A percentile compares a stretch with the other conserved stretches of the same genome.
Evolutionary conservation across 75 land plant genomes (phyloP).

Genomic region (Gnetum montanum): DNA sequence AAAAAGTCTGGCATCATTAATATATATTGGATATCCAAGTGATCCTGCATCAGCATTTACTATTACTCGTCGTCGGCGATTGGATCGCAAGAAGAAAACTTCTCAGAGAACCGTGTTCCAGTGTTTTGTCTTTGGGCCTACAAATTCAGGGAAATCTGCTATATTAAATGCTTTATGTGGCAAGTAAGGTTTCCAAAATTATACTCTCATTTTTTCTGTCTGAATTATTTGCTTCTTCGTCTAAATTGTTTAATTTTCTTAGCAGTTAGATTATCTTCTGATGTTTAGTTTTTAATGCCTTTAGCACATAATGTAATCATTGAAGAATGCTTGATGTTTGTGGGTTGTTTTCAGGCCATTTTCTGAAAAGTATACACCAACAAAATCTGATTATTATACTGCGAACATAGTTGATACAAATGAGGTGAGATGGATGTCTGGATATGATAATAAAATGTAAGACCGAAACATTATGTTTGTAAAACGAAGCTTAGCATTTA

Average conservation of each 20-base stretch:
- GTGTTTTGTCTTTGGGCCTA: conserved; percentile 94
- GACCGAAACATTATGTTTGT: too few relatives aligned
- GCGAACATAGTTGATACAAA: conserved; percentile 60
- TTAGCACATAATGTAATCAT: too few relatives aligned
- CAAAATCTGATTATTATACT: conserved; percentile 53
- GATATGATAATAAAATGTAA: too few relatives aligned
- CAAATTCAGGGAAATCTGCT: conserved; percentile 72
- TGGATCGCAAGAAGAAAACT: conserved; percentile 75
- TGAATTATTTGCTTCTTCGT: too few relatives aligned
- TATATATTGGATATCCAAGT: conserved; percentile 75
- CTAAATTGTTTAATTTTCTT: too few relatives aligned
- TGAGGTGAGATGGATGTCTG: too few relatives aligned
- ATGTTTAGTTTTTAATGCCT: too few relatives aligned
- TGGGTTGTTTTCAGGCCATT: conserved; percentile 63
- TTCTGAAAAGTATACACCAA: conserved; percentile 46
- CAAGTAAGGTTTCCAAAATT: too few relatives aligned
- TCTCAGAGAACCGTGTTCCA: conserved; percentile 75
- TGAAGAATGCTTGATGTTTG: too few relatives aligned
- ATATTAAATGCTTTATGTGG: conserved; percentile 74
- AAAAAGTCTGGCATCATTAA: conserved; percentile 60
- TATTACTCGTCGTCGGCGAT: conserved; percentile 60
- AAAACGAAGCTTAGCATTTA: too few relatives aligned
- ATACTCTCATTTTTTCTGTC: too few relatives aligned
- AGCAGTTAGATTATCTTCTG: too few relatives aligned
- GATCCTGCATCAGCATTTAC: conserved; percentile 62